Base-by-base conservation (phyloP, 2,329 filamentous ascomycete species). In the Exserohilum turcica region DNA sequence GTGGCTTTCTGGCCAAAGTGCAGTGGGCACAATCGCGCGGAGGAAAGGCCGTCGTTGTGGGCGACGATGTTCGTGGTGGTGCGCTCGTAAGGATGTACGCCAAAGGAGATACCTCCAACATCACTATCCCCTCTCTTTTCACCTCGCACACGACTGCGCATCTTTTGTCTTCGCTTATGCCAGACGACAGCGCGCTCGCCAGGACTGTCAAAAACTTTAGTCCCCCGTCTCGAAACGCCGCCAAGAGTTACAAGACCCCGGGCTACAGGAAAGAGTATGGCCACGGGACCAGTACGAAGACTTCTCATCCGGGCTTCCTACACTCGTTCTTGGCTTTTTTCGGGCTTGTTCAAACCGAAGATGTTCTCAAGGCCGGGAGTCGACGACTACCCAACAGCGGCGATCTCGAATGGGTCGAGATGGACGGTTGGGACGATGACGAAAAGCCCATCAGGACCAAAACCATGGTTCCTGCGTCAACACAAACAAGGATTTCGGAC, bases 1-100 rank as follows among this genome's bases (percentile, higher is more conserved):
- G 94, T 74, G 94, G 94, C 5, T 99, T 99, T 73, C 77, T 97
- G 55, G 93, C 97, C 71, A 99, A 99, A 76, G 91, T 94, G 59
- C 93, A 95, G 78, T 99, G 94, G 94, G 91, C 90, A 10, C 94
- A 99, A 74, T 84, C 92, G 56, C 85, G 94, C 68, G 94, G 94
- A 19, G 94, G 89, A 16, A 83, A 92, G 54, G 94, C 91, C 31
- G 80, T 99, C 55, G 95, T 99, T 60, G 92, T 99, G 3, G 94
- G 94, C 21, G 94, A 99, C 73, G 90, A 97, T 73, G 88, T 90
- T 52, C 89, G 90, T 56, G 93, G 93, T 38, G 92, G 92, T 3
- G 89, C 89, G 31, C 78, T 99, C 56, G 90, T 97, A 44, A 94
- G 95, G 65, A 99, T 99, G 94, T 97, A 96, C 74, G 94, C 94